Conservation (phyloP, 257 asterid species). For the Solanum rostratum region DNA sequence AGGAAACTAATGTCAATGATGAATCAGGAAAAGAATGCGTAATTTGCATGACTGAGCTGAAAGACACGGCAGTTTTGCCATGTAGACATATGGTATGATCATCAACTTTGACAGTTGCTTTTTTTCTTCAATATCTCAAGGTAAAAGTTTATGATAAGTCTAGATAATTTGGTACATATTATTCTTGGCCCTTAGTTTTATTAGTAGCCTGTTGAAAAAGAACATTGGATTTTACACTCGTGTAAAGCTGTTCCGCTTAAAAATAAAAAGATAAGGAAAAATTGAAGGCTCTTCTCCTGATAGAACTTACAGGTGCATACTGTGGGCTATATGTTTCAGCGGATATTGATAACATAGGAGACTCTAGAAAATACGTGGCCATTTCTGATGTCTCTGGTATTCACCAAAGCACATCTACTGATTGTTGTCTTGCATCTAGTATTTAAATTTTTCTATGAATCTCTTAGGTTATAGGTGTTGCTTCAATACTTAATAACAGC, state of each 20-base stretch:
- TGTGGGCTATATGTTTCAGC: not conserved
- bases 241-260: not conserved
- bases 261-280: not conserved
- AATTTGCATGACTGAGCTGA: slow-evolving; percentile 89
- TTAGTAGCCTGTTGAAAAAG: too few species aligned
- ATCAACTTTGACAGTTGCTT: slow-evolving; percentile 3
- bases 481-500: not conserved
- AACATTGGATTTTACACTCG: not conserved
- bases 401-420: not conserved
- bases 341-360: not conserved
- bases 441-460: not conserved
- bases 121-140: not conserved
- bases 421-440: not conserved
- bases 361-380: not conserved
- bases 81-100: slow-evolving; percentile 90
- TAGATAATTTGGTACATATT: not conserved
- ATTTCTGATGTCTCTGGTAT: not conserved
- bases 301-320: not conserved
- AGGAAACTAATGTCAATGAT: slow-evolving; percentile 35
- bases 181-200: not conserved
- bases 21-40: slow-evolving; percentile 77
- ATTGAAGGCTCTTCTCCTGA: not conserved
- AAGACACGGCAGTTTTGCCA: slow-evolving; percentile 83
- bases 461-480: not conserved
- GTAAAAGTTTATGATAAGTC: not conserved